Evolutionary conservation across 306 rosid species (phyloP).

Genomic region (Potentilla sterilis): DNA sequence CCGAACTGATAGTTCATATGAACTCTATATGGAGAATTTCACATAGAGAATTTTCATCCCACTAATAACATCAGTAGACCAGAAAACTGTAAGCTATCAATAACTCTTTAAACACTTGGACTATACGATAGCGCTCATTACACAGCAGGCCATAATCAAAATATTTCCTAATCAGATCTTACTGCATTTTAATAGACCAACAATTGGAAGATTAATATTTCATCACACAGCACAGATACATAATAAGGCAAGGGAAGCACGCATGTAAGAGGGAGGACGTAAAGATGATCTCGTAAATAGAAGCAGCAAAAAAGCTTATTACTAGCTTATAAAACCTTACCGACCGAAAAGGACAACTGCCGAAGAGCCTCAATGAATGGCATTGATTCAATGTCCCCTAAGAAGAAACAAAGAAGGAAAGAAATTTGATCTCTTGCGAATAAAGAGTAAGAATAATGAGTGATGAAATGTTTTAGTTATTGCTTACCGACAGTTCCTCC

Average conservation of each 20-base stretch:
- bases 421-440: not conserved
- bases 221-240: not conserved
- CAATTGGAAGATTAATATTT: not conserved
- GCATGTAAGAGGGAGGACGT: not conserved
- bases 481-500: conserved; percentile 95
- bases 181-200: not conserved
- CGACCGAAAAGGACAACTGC: conserved; percentile 85
- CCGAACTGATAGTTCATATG: conserved; percentile 9
- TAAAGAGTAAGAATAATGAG: conserved; percentile 13
- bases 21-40: not conserved
- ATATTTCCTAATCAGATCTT: not conserved
- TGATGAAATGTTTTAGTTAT: conserved; percentile 18
- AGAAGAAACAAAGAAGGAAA: conserved; percentile 20
- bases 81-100: not conserved
- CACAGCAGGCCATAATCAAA: not conserved
- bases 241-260: not conserved
- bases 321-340: conserved; percentile 41
- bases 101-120: not conserved
- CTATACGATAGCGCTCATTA: not conserved
- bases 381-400: conserved; percentile 99
- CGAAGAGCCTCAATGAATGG: conserved; percentile 94
- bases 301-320: not conserved
- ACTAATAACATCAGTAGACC: not conserved
- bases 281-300: not conserved
- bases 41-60: not conserved